Evolutionary conservation across 441 rosid genomes (phyloP).

Genomic region (Kokia cookei): DNA sequence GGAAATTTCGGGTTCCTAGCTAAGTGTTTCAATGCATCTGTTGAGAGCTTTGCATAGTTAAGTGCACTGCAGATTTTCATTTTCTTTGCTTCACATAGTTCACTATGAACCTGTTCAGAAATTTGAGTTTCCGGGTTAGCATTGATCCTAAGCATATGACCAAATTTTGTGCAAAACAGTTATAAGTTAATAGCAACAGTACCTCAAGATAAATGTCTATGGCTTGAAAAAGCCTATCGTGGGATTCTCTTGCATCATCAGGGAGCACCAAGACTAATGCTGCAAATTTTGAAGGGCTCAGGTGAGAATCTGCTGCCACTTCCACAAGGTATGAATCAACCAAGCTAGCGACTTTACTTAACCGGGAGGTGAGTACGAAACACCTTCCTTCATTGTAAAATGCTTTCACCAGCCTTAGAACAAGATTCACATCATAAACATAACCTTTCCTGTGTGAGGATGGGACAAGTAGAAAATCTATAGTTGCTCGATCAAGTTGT

Average conservation of each 20-base stretch:
- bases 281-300: conserved; percentile 32
- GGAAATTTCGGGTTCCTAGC: conserved; percentile 37
- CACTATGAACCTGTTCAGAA: conserved; percentile 36
- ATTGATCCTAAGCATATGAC: not conserved
- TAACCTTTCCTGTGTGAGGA: conserved; percentile 17
- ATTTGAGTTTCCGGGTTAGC: not conserved
- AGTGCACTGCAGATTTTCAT: conserved; percentile 28
- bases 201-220: conserved; percentile 54
- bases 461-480: conserved; percentile 37
- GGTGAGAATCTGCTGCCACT: conserved; percentile 40
- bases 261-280: conserved; percentile 34
- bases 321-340: conserved; percentile 41
- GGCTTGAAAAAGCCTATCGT: conserved; percentile 37
- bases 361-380: not conserved
- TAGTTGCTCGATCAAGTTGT: conserved; percentile 41
- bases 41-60: conserved; percentile 41
- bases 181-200: not conserved
- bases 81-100: conserved; percentile 27
- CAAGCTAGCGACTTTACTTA: conserved; percentile 36
- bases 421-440: conserved; percentile 38
- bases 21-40: conserved; percentile 21
- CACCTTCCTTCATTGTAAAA: conserved; percentile 18
- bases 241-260: conserved; percentile 35
- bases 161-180: not conserved
- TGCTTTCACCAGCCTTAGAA: conserved; percentile 30